These are phyloP conservation scores for Aspergillus transmontanensis DNA, from an alignment of 2,329 filamentous ascomycete species.

Conservation along the genomic window DNA sequence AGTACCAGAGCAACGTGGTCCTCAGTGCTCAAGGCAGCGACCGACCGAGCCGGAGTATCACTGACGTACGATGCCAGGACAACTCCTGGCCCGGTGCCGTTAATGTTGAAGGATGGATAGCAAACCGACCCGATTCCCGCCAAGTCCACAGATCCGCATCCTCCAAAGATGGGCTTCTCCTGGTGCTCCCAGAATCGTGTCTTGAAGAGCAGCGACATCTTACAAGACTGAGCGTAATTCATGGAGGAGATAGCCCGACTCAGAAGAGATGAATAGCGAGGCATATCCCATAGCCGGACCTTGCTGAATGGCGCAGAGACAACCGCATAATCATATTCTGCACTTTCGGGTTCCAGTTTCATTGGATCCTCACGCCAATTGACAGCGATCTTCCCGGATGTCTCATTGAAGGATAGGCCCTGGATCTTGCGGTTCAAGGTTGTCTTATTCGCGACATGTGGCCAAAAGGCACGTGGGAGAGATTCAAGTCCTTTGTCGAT, in stretches of 20 bases:
- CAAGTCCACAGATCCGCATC: slow-evolving; percentile 40
- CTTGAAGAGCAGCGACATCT: slow-evolving; percentile 68
- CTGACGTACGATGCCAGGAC: slow-evolving; percentile 50
- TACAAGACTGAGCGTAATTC: slow-evolving; percentile 55
- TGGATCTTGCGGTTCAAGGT: slow-evolving; percentile 61
- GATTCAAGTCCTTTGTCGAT: slow-evolving; percentile 64
- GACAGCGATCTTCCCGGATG: slow-evolving; percentile 58
- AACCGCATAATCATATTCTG: slow-evolving; percentile 68
- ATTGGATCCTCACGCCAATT: slow-evolving; percentile 54
- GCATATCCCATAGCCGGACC: slow-evolving; percentile 64
- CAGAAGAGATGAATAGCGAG: slow-evolving; percentile 54
- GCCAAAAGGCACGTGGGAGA: slow-evolving; percentile 64
- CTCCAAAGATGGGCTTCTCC: slow-evolving; percentile 61
- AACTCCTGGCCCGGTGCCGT: slow-evolving; percentile 38
- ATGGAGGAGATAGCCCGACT: slow-evolving; percentile 51
- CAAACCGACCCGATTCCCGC: slow-evolving; percentile 36
- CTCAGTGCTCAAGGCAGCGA: slow-evolving; percentile 26
- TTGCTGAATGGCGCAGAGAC: slow-evolving; percentile 66
- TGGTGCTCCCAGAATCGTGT: slow-evolving; percentile 64
- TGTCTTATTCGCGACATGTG: slow-evolving; percentile 60
- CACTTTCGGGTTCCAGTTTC: slow-evolving; percentile 45
- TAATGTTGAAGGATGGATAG: slow-evolving; percentile 41
- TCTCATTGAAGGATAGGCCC: slow-evolving; percentile 57
- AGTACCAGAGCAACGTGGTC: slow-evolving; percentile 64
- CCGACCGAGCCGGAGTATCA: slow-evolving; percentile 26